A percentile compares a stretch with the other conserved stretches of the same genome.
Evolutionary conservation across 148 eudicot species (phyloP).

Genomic region (Amaranthus palmeri): DNA sequence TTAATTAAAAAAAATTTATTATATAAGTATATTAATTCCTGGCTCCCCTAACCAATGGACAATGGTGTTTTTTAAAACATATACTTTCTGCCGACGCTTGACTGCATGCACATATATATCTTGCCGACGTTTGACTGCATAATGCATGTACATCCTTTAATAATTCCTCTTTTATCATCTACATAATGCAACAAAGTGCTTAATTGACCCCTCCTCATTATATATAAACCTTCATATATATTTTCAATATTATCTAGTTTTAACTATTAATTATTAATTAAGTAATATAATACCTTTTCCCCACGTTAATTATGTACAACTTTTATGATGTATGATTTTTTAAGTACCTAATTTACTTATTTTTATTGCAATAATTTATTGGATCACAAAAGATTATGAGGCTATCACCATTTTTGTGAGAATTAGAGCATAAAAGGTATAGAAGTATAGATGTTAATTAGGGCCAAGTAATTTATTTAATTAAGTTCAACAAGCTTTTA

Average conservation of each 20-base stretch:
- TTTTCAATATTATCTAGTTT: not conserved
- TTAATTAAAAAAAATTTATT: no score
- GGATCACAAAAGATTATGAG: not conserved
- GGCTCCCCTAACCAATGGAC: no score
- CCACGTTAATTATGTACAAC: not conserved
- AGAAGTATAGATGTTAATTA: not conserved
- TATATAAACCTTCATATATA: not conserved
- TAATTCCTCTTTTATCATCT: not conserved
- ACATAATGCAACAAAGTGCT: constrained; percentile 5
- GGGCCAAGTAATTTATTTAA: not conserved
- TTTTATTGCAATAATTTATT: not conserved
- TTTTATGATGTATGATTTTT: not conserved
- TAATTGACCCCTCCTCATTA: constrained; percentile 7
- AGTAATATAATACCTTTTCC: constrained; percentile 1
- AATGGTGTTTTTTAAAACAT: no score
- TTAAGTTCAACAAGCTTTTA: no score
- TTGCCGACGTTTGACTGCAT: constrained; percentile 1
- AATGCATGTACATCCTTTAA: not conserved
- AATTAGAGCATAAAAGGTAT: not conserved
- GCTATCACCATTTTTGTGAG: not conserved
- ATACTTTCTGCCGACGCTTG: no score
- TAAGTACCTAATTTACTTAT: no score
- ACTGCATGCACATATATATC: not conserved
- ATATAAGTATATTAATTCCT: no score
- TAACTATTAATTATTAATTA: not conserved